These are phyloP conservation scores for Fagopyrum esculentum DNA, from an alignment of 148 eudicot species.

Conservation along the genomic window DNA sequence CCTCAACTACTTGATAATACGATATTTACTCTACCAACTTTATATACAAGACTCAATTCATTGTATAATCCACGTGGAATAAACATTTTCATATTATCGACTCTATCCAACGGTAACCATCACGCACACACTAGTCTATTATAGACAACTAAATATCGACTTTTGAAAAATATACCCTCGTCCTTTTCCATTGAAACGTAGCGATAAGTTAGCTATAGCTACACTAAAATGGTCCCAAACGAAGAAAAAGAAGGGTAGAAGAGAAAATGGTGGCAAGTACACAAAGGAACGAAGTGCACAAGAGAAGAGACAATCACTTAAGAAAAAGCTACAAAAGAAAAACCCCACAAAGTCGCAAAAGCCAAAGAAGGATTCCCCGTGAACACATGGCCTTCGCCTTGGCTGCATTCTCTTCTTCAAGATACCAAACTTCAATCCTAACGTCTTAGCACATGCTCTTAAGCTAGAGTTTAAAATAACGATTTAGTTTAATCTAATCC, in stretches of 20 bases:
- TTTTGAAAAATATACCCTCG: not conserved
- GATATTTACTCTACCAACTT: too few species aligned
- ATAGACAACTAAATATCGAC: not conserved
- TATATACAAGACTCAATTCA: too few species aligned
- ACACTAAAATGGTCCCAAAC: constrained; percentile 5
- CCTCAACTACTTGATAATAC: too few species aligned
- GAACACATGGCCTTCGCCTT: not conserved
- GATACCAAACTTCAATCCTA: not conserved
- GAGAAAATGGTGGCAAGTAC: not conserved
- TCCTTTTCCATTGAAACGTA: not conserved
- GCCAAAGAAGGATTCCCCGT: constrained; percentile 1
- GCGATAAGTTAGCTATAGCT: not conserved
- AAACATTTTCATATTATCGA: too few species aligned
- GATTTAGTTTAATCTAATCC: too few species aligned
- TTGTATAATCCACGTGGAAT: too few species aligned
- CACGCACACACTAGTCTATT: not conserved
- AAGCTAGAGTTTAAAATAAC: too few species aligned
- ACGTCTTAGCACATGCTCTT: not conserved
- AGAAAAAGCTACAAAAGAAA: not conserved
- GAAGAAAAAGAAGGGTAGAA: not conserved
- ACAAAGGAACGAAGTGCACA: not conserved
- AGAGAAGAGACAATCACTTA: not conserved
- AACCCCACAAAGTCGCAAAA: not conserved
- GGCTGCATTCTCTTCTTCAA: not conserved
- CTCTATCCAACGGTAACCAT: not conserved